phyloP scores from a whole-genome alignment of 768 basidiomycete genomes.

The Boletus huronensis region DNA sequence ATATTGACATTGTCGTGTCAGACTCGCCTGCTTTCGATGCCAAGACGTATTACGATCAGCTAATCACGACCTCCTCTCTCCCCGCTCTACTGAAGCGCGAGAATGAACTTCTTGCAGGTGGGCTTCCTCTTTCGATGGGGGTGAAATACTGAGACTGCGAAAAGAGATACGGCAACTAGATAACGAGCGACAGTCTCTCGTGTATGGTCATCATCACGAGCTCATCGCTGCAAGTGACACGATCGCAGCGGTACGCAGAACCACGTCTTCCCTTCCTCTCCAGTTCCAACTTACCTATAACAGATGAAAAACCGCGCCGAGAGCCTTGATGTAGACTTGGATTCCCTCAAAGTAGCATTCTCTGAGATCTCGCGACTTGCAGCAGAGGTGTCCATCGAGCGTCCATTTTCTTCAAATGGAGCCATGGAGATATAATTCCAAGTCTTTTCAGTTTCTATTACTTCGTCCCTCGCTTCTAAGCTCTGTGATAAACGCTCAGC shows the following conservation, averaged over 20 bases:
- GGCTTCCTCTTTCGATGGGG: background rate
- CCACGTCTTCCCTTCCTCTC: background rate
- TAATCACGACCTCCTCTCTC: slow-evolving; percentile 79
- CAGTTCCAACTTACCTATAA: background rate
- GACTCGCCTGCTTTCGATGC: slow-evolving; percentile 84
- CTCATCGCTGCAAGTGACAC: slow-evolving; percentile 92
- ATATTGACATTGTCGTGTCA: slow-evolving; percentile 26
- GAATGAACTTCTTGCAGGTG: slow-evolving; percentile 77
- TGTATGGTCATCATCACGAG: slow-evolving; percentile 95
- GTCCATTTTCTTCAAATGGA: background rate
- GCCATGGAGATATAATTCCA: background rate
- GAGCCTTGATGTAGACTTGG: slow-evolving; percentile 78
- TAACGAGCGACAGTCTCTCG: slow-evolving; percentile 83
- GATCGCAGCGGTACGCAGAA: slow-evolving; percentile 66
- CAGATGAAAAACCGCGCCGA: slow-evolving; percentile 90
- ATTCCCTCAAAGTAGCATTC: slow-evolving; percentile 74
- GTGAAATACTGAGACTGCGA: slow-evolving; percentile 5
- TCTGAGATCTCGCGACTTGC: slow-evolving; percentile 82
- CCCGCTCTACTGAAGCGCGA: slow-evolving; percentile 71
- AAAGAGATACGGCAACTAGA: slow-evolving; percentile 85
- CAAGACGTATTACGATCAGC: slow-evolving; percentile 78
- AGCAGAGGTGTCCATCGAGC: slow-evolving; percentile 60
- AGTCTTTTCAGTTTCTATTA: background rate
- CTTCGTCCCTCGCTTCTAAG: background rate
- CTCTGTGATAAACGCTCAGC: background rate